Conservation (phyloP, 2,329 filamentous ascomycete species). For the Clarireedia hainanense region DNA sequence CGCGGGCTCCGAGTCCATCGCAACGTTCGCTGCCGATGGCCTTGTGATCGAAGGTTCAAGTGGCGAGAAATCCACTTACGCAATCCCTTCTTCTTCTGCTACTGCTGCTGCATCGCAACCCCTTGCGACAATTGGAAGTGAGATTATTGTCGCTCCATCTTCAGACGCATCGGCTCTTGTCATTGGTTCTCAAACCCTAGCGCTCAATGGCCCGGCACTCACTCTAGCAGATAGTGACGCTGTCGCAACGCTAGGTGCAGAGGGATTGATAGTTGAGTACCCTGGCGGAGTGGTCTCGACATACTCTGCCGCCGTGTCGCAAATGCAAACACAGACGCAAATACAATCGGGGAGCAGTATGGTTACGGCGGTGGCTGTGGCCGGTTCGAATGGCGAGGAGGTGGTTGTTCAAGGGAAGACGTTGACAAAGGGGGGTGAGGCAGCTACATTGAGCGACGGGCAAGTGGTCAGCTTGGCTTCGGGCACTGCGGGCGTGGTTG, state of each 20-base stretch:
- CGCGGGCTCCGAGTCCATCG: constrained; percentile 5
- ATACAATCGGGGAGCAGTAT: too few relatives aligned
- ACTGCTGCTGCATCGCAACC: not conserved
- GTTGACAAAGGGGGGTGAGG: too few relatives aligned
- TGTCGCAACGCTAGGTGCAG: constrained; percentile 8
- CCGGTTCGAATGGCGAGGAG: too few relatives aligned
- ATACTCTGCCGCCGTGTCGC: not conserved
- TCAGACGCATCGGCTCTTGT: not conserved
- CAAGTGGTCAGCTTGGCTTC: too few relatives aligned
- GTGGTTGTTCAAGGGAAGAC: too few relatives aligned
- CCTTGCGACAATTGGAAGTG: not conserved
- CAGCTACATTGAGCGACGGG: too few relatives aligned
- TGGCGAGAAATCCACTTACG: constrained; percentile 8
- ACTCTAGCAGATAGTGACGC: not conserved
- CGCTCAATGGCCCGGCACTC: constrained; percentile 1
- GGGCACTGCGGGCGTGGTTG: too few relatives aligned
- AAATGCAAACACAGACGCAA: too few relatives aligned
- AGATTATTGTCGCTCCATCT: not conserved
- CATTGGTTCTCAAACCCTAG: constrained; percentile 7
- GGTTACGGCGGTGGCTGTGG: too few relatives aligned
- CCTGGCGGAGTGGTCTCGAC: constrained; percentile 12
- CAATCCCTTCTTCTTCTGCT: constrained; percentile 2
- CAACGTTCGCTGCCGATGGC: constrained; percentile 7
- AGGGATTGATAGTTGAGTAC: constrained; percentile 9
- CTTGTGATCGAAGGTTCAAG: constrained; percentile 13